Base-by-base conservation (phyloP, 2,329 filamentous ascomycete genomes). In the Aspergillus terreus region DNA sequence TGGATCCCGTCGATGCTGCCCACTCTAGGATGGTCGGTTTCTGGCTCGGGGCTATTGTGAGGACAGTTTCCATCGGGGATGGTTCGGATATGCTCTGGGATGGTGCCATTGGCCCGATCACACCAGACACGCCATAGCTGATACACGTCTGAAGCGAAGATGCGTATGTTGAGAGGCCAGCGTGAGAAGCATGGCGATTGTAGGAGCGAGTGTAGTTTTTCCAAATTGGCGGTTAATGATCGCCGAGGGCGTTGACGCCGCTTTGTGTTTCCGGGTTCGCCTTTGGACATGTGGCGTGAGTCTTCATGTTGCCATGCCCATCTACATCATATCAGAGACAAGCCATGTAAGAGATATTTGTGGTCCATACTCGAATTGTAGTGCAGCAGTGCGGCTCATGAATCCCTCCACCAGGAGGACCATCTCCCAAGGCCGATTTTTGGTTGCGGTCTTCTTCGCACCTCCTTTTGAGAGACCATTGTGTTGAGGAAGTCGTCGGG, bases 261-360 rank as follows among this genome's bases (percentile, higher is more conserved):
- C 33, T 50, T 23, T 14, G 21, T 40, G 7, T 44, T 46, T 25
- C 78, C 65, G 1, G 79, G 75, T 33, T 88, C 76, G n/a, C 80
- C 77, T 23, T 15, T 47, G 71, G 11, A 87, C 80, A 51, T 96
- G 90, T 95, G 91, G 32, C 87, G 76, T 4, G 92, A 92, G 32
- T 86, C 69, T 65, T 91, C 83, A 66, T 97, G 91, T 58, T 89
- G 89, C 78, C 95, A 87, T 36, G 92, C 92, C 92, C 92, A 96
- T 78, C 89, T 92, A 52, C 14, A 10, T 27, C 11, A n/a, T 23
- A 40, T 23, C 27, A 19, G 27, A 42, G 43, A 27, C 7, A 30
- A 42, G 11, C 6, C 4, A 23, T 38, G 36, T 35, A 33, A 44
- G 35, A 33, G 47, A 35, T 33, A 42, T 46, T 49, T 32, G 14